phyloP scores from a whole-genome alignment of 2,329 filamentous ascomycete genomes.

The Geosmithia putterillii region DNA sequence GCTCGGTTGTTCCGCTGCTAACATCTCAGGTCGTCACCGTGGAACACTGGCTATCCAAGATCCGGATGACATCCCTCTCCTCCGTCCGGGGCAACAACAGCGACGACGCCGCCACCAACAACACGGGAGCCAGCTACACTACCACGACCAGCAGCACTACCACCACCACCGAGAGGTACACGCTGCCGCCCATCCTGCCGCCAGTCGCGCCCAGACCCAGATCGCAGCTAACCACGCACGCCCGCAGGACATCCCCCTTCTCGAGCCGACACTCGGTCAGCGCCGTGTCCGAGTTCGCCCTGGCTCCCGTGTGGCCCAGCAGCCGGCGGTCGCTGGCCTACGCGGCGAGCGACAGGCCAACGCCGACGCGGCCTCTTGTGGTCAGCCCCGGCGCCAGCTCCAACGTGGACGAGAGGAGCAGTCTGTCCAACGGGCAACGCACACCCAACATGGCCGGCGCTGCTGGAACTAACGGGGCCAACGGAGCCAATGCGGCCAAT shows the following conservation, averaged over 20 bases:
- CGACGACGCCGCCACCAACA: too few species aligned
- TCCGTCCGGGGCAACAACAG: too few species aligned
- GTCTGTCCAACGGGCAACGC: too few species aligned
- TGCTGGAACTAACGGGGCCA: not conserved
- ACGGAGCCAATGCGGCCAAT: not conserved
- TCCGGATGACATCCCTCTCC: slow-evolving; percentile 10
- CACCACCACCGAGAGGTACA: not conserved
- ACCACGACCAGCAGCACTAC: not conserved
- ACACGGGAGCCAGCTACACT: too few species aligned
- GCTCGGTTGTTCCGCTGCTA: too few species aligned
- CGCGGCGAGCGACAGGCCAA: not conserved
- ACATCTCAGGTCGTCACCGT: slow-evolving; percentile 20
- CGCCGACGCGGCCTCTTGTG: not conserved
- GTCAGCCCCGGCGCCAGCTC: not conserved
- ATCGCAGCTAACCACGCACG: too few species aligned
- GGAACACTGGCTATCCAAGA: slow-evolving; percentile 24
- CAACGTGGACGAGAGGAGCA: too few species aligned
- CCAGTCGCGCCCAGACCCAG: too few species aligned
- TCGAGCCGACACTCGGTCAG: not conserved
- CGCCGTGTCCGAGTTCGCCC: not conserved
- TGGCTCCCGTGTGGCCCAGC: not conserved
- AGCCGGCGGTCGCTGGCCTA: not conserved
- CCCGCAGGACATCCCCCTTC: not conserved
- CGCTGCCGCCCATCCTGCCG: too few species aligned
- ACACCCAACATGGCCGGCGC: not conserved